phyloP scores from a whole-genome alignment of 1,284 basidiomycete species.

The Mycena citricolor region DNA sequence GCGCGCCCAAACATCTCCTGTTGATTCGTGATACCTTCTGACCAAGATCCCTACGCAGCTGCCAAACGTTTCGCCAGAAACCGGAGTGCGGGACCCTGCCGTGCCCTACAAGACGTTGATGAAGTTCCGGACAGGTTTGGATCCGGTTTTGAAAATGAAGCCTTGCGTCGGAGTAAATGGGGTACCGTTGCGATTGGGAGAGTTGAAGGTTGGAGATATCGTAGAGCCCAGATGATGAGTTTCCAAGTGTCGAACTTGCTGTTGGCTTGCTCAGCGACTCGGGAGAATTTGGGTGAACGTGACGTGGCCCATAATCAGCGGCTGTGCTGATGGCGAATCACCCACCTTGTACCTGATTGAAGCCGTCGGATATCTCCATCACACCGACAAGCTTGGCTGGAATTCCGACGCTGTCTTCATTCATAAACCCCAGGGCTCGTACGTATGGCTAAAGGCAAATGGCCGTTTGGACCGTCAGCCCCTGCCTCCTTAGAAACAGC shows the following conservation, averaged over 20 bases:
- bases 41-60: conserved; percentile 42
- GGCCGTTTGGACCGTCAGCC: conserved; percentile 12
- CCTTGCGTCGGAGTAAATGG: conserved; percentile 68
- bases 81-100: conserved; percentile 64
- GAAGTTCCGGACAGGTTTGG: conserved; percentile 62
- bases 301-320: too few species aligned
- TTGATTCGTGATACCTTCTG: neutral
- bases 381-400: conserved; percentile 11
- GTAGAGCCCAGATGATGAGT: conserved; percentile 35
- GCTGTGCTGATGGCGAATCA: too few species aligned
- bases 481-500: conserved; percentile 29
- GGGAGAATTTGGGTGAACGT: too few species aligned
- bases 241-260: too few species aligned
- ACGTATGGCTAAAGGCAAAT: conserved; percentile 19
- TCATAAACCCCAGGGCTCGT: neutral
- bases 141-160: conserved; percentile 45
- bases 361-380: neutral
- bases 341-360: conserved; percentile 3
- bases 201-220: conserved; percentile 56
- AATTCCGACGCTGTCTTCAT: too few species aligned
- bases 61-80: conserved; percentile 67
- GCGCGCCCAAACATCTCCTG: conserved; percentile 27
- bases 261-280: too few species aligned
- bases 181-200: conserved; percentile 46
- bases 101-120: conserved; percentile 73